Conservation (phyloP, 179 eudicot genomes). For the Nepenthes alata region DNA sequence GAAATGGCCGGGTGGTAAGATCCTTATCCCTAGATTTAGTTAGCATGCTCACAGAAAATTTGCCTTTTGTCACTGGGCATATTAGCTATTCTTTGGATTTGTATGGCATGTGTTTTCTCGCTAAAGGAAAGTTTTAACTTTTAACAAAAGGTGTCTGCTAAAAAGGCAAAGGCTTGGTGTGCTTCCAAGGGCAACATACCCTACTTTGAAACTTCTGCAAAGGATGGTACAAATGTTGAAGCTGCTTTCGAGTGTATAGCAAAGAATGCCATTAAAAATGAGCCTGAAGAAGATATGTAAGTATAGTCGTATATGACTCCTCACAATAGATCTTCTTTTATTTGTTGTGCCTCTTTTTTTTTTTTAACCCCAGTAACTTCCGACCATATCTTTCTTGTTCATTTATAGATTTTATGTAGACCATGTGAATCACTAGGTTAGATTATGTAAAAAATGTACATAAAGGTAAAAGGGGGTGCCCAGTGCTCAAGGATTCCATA, state of each 20-base stretch:
- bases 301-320: conserved; percentile 6
- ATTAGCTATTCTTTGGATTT: background rate
- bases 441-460: no score
- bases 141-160: conserved; percentile 48
- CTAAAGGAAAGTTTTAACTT: conserved; percentile 5
- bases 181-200: conserved; percentile 74
- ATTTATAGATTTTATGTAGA: no score
- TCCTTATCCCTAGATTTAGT: background rate
- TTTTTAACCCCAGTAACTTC: no score
- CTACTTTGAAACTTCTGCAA: conserved; percentile 72
- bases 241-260: conserved; percentile 73
- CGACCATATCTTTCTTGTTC: no score
- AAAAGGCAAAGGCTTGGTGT: conserved; percentile 80
- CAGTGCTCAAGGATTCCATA: no score
- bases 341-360: no score
- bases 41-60: background rate
- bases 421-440: no score
- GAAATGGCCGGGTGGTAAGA: conserved; percentile 56
- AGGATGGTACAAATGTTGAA: conserved; percentile 65
- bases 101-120: conserved; percentile 1
- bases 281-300: conserved; percentile 72
- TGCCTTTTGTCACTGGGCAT: background rate
- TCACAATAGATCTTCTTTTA: no score
- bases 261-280: conserved; percentile 57
- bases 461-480: no score